Evolutionary conservation across 139 green algal species (phyloP).

Genomic region (Pseudopediastrum boryanum): DNA sequence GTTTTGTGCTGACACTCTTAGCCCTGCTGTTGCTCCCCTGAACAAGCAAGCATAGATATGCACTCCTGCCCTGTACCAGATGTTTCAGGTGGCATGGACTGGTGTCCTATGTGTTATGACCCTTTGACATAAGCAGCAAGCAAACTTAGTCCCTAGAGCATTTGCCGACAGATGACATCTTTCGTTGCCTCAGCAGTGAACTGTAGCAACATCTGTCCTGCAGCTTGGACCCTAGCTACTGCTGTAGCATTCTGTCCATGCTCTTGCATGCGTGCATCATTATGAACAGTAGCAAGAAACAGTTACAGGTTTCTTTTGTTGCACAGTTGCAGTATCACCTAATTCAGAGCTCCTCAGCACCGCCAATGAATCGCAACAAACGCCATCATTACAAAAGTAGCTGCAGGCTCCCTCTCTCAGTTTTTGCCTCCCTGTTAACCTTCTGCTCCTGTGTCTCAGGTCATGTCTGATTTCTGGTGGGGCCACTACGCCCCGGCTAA

Average conservation of each 20-base stretch:
- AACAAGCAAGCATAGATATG: not conserved
- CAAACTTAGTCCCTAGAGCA: no score
- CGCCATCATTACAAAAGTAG: not conserved
- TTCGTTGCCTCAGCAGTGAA: no score
- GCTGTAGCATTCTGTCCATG: no score
- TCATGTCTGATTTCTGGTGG: slow-evolving; percentile 39
- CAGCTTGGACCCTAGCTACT: no score
- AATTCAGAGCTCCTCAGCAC: not conserved
- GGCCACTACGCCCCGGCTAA: slow-evolving; percentile 10
- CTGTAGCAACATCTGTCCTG: no score
- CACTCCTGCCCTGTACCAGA: no score
- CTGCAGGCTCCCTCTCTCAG: not conserved
- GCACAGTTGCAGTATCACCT: not conserved
- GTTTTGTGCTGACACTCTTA: not conserved
- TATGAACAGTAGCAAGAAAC: no score
- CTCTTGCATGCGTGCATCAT: no score
- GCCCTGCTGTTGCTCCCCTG: not conserved
- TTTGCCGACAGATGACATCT: no score
- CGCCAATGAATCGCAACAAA: not conserved
- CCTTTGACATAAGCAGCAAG: no score
- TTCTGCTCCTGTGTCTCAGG: slow-evolving; percentile 9
- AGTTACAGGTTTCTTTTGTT: not conserved
- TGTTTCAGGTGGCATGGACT: no score
- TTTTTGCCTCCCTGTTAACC: not conserved
- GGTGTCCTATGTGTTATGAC: no score